Evolutionary conservation across 1,284 basidiomycete genomes (phyloP), one percentile per base, ranked within the genome.

Genomic region (Coniferiporia sulphurascens): DNA sequence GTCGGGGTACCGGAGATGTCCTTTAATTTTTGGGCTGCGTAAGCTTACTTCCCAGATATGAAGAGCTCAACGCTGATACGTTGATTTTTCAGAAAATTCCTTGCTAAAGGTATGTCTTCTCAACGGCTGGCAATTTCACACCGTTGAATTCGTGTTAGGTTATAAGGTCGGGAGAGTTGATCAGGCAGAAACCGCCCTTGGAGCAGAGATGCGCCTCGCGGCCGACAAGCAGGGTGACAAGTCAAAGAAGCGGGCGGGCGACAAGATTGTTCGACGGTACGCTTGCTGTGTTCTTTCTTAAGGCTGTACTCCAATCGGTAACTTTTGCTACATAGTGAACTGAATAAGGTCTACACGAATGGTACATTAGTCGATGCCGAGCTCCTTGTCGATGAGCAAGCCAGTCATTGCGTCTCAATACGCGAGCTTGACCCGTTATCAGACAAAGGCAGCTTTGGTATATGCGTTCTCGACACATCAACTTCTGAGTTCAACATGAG

Each of bases 131-230:
- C 4, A 58, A 51, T 36, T 52, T 48, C n/a, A 58, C 52, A 50
- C 53, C 50, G 38, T 35, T 50, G 27, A 22, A 50, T 43, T 53
- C n/a, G 21, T 53, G 35, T n/a, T 8, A 79, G 95, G 95, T 0
- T 93, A 97, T 77, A 98, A 98, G 75, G 93, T 99, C 59, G 97
- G 97, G 15, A 86, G 93, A 13, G 97, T 99, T 9, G 96, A 98
- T 69, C 97, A 99, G 74, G 87, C 89, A 1, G 97, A 99, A 75
- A 99, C 97, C 0, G 95, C 88, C 2, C 79, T 91, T 13, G 89
- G 88, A 3, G 88, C 88, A 6, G 89, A 91, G 70, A 91, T 91
- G 88, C 84, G 88, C 13, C 67, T 89, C 60, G 87, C 87, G 7
- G 86, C 85, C 6, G 81, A 91, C 53, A 90, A 88, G 71, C 86